phyloP scores from a whole-genome alignment of 2,329 filamentous ascomycete species.

The Pseudocercospora vitis region DNA sequence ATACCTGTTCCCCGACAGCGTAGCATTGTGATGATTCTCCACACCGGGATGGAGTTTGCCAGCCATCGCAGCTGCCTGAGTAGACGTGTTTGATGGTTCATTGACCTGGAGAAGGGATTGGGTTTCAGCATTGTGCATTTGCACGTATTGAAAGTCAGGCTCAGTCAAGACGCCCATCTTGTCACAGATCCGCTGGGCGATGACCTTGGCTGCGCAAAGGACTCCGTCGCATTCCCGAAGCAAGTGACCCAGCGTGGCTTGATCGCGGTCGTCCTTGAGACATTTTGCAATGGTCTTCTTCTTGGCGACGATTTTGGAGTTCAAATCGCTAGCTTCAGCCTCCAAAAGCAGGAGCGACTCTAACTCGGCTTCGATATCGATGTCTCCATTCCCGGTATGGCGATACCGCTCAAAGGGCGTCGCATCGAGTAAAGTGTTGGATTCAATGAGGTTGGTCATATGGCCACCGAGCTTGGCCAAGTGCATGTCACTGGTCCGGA shows the following conservation, averaged over 20 bases:
- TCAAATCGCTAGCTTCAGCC: conserved; percentile 30
- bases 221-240: conserved; percentile 46
- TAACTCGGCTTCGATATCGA: conserved; percentile 42
- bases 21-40: conserved; percentile 18
- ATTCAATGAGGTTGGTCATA: conserved; percentile 9
- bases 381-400: conserved; percentile 21
- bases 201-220: conserved; percentile 44
- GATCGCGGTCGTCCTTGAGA: conserved; percentile 40
- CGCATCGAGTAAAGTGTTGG: conserved; percentile 14
- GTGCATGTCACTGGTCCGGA: conserved; percentile 17
- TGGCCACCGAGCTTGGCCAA: conserved; percentile 8
- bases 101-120: conserved; percentile 28
- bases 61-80: conserved; percentile 8
- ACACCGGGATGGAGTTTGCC: conserved; percentile 5
- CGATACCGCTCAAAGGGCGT: conserved; percentile 14
- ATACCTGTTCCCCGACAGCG: conserved; percentile 18
- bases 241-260: conserved; percentile 42
- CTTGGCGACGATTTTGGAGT: conserved; percentile 30
- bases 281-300: conserved; percentile 41
- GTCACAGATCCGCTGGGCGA: conserved; percentile 36
- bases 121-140: conserved; percentile 20
- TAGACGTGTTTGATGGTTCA: conserved; percentile 12
- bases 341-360: conserved; percentile 41
- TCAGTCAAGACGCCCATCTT: conserved; percentile 31
- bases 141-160: conserved; percentile 26